Conservation (phyloP, 176 grass and related monocot species). For the Stipa capillata region DNA sequence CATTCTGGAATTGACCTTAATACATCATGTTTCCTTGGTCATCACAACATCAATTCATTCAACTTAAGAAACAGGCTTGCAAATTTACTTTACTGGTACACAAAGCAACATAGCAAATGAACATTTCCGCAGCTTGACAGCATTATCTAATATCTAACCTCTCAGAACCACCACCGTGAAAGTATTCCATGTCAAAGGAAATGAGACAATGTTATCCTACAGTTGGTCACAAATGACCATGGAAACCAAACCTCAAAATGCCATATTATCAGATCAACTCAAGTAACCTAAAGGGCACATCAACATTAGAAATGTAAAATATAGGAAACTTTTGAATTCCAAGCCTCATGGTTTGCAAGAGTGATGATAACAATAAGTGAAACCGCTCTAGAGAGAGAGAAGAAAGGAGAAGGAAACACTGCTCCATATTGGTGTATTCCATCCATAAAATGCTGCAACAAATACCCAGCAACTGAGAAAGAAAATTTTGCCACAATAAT, state of each 20-base stretch:
- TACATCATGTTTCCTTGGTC: background rate
- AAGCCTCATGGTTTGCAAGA: background rate
- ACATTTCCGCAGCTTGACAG: background rate
- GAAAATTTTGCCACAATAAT: background rate
- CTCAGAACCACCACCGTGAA: background rate
- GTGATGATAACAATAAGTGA: background rate
- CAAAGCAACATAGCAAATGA: background rate
- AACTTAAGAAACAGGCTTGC: background rate
- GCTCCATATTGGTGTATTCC: background rate
- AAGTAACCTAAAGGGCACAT: background rate
- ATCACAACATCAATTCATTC: slow-evolving; percentile 3
- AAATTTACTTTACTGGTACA: background rate
- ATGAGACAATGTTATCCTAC: background rate
- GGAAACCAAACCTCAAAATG: background rate
- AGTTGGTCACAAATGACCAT: background rate
- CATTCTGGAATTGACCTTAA: background rate
- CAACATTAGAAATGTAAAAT: background rate
- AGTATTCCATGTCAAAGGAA: background rate
- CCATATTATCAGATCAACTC: background rate
- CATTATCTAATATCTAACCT: background rate
- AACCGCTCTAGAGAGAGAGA: background rate
- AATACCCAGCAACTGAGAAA: background rate
- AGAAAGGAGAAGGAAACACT: background rate
- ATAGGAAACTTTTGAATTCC: background rate
- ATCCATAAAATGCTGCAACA: background rate